Evolutionary conservation across 1,284 basidiomycete genomes (phyloP), one percentile per base, ranked within the genome.

Genomic region (Entoloma clypeatum): DNA sequence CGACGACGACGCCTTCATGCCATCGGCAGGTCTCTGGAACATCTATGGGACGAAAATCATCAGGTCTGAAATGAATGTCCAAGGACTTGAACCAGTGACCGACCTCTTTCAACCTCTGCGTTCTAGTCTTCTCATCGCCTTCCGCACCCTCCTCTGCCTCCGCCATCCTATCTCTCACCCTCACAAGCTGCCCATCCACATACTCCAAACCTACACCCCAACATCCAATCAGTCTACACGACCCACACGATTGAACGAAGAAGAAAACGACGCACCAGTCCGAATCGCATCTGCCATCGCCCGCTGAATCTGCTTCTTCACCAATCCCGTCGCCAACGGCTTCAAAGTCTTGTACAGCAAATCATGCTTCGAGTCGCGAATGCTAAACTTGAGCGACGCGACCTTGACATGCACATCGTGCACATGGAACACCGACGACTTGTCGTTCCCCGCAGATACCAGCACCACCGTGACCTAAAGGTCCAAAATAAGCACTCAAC

Each of bases 281-380:
- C 71, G 75, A 48, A 97, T 81, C 6, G 82, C 85, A 45, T 80
- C 82, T 49, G 77, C 70, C 39, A 96, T 74, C 1, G 87, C 94
- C 62, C 85, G 89, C 65, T 86, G 73, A 52, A 99, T 82, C 61
- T 94, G 90, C 61, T 79, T 84, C 79, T 97, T 97, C 57, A 99
- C 84, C 36, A 96, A 68, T 4, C 77, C 77, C 3, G 77, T 87
- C 5, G 86, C 86, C 36, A 92, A 71, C 5, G 85, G 84, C 29
- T 73, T 74, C 25, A 91, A 55, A 0, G 84, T 85, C 71, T 92
- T 94, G 75, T 95, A 95, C 41, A 96, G 62, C 26, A 90, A 67
- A 58, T 95, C 89, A 67, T 96, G 93, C 69, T 95, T 96, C 55
- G 79, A 80, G 56, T 95, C 92, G 11, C 92, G 81, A 58, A 99